A percentile compares a stretch with the other conserved stretches of the same genome.
phyloP scores from a whole-genome alignment of 1,139 yeast genomes.

The Debaryomycetaceae sp. region DNA sequence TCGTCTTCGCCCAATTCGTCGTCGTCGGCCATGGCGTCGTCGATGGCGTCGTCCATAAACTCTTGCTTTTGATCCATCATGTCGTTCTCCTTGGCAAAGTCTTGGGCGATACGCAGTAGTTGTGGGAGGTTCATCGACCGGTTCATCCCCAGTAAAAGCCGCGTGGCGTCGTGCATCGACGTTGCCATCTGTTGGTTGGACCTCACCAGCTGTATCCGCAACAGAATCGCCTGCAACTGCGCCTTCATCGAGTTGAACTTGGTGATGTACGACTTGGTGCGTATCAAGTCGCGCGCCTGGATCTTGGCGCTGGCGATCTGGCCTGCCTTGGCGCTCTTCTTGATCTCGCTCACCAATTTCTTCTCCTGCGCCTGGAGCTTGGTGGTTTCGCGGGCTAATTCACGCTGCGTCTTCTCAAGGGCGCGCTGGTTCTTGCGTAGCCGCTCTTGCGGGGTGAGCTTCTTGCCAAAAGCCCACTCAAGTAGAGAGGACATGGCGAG shows the following conservation, averaged over 20 bases:
- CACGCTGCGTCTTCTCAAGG: conserved; percentile 89
- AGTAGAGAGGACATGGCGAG: conserved; percentile 50
- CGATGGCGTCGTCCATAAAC: conserved; percentile 97
- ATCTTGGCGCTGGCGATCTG: conserved; percentile 88
- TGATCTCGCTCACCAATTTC: conserved; percentile 78
- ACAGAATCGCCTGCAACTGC: conserved; percentile 88
- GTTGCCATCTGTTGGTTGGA: conserved; percentile 94
- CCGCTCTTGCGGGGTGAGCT: conserved; percentile 90
- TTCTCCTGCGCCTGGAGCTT: conserved; percentile 90
- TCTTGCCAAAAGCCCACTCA: conserved; percentile 96
- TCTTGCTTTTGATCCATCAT: conserved; percentile 98
- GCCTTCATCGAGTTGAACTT: conserved; percentile 94
- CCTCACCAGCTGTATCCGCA: conserved; percentile 85
- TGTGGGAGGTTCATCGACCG: conserved; percentile 87
- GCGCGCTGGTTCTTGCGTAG: conserved; percentile 94
- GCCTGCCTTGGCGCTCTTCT: conserved; percentile 85
- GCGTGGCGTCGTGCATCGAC: conserved; percentile 95
- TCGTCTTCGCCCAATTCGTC: conserved; percentile 67
- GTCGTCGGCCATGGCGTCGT: conserved; percentile 86
- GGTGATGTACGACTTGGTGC: conserved; percentile 77
- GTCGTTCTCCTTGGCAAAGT: conserved; percentile 90
- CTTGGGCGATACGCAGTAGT: conserved; percentile 85
- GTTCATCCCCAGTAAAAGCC: conserved; percentile 81
- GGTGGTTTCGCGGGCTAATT: conserved; percentile 78
- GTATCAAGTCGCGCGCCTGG: conserved; percentile 89